These are phyloP conservation scores for Huntiella savannae DNA, from an alignment of 2,329 filamentous ascomycete species.

Conservation along the genomic window DNA sequence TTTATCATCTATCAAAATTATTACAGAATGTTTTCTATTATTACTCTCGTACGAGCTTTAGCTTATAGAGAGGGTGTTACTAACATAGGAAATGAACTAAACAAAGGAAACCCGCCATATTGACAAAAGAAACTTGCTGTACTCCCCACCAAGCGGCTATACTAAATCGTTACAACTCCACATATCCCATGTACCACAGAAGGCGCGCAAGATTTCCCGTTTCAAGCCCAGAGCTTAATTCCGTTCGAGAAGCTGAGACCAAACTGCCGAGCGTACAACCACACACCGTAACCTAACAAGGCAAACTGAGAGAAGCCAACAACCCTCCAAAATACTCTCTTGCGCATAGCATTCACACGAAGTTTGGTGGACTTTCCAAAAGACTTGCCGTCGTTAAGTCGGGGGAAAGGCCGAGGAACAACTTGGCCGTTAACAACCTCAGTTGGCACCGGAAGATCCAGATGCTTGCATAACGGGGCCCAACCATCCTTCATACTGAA, in stretches of 20 bases:
- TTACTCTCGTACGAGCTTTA: too few species aligned
- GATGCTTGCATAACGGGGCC: constrained; percentile 23
- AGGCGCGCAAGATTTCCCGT: too few species aligned
- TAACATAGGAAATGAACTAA: too few species aligned
- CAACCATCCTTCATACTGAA: constrained; percentile 23
- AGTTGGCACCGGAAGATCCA: constrained; percentile 21
- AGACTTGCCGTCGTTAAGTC: constrained; percentile 13
- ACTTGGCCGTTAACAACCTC: constrained; percentile 15
- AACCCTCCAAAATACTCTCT: constrained; percentile 11
- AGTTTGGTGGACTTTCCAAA: constrained; percentile 8
- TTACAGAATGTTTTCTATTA: too few species aligned
- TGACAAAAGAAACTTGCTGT: neutral
- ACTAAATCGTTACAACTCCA: too few species aligned
- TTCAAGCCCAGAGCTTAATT: too few species aligned
- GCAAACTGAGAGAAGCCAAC: constrained; percentile 10
- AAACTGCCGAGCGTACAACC: too few species aligned
- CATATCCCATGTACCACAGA: too few species aligned
- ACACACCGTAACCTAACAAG: constrained; percentile 1
- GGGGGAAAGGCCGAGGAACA: constrained; percentile 13
- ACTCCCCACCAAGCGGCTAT: too few species aligned
- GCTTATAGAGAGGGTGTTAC: too few species aligned
- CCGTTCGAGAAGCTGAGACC: too few species aligned
- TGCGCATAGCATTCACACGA: constrained; percentile 11
- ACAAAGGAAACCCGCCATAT: neutral
- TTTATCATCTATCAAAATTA: too few species aligned